phyloP scores from a whole-genome alignment of 805 yeast species.

The Metschnikowia colocasiae region DNA sequence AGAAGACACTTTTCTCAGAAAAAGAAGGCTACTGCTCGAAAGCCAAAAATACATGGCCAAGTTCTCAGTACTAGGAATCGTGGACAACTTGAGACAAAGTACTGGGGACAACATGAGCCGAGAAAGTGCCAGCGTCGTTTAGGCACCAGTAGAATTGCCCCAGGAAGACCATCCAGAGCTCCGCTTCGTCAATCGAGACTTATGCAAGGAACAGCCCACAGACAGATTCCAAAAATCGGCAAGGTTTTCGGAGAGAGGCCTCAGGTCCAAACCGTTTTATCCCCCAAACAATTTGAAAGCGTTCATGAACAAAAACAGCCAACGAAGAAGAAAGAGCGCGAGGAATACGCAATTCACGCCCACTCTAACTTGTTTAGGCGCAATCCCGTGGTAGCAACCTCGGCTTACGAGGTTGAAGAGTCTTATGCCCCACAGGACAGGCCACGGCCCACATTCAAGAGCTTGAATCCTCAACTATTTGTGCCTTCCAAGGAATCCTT shows the following conservation, averaged over 20 bases:
- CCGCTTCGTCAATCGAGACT: background rate
- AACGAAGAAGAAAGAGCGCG: background rate
- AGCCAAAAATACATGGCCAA: background rate
- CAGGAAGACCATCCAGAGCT: background rate
- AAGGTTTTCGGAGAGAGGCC: background rate
- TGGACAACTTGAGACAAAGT: background rate
- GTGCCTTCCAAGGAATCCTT: constrained; percentile 12
- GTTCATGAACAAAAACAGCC: too few relatives aligned
- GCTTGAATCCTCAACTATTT: constrained; percentile 6
- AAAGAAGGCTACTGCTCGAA: background rate
- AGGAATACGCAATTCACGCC: background rate
- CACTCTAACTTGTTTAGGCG: constrained; percentile 14
- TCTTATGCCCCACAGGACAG: background rate
- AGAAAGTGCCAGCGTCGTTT: background rate
- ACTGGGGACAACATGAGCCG: background rate
- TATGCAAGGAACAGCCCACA: background rate
- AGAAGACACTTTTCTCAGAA: background rate
- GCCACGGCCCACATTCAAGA: background rate
- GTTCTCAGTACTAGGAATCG: background rate
- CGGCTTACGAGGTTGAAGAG: constrained; percentile 34
- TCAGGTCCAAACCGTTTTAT: background rate
- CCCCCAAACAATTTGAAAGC: background rate
- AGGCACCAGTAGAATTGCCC: background rate
- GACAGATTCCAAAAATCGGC: background rate
- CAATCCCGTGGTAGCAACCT: constrained; percentile 28